Evolutionary conservation across 371 early-diverging fungal genomes (phyloP).

Genomic region (Gilbertella persicaria): DNA sequence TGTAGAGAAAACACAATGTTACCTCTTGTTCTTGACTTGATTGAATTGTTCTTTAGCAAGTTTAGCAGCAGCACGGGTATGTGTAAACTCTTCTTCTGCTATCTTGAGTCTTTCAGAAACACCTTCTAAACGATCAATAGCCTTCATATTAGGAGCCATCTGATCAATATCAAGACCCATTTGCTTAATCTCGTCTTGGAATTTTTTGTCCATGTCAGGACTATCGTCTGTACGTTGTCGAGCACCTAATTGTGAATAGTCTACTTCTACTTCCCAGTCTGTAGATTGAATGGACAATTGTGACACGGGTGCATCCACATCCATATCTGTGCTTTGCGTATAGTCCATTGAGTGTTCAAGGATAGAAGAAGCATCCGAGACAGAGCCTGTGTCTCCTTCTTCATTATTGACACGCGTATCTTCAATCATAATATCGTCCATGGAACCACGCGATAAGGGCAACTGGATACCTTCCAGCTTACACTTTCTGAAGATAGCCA

Average conservation of each 20-base stretch:
- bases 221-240: constrained; percentile 53
- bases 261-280: constrained; percentile 59
- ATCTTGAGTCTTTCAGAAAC: constrained; percentile 77
- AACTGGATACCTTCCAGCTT: constrained; percentile 91
- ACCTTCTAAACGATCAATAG: constrained; percentile 81
- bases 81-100: constrained; percentile 82
- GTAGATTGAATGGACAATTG: constrained; percentile 39
- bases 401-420: constrained; percentile 30
- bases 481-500: constrained; percentile 82
- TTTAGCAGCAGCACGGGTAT: constrained; percentile 77
- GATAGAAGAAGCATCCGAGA: not conserved
- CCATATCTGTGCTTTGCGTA: constrained; percentile 42
- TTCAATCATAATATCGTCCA: constrained; percentile 76
- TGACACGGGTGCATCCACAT: constrained; percentile 53
- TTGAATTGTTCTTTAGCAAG: constrained; percentile 80
- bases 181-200: constrained; percentile 67
- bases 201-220: constrained; percentile 64
- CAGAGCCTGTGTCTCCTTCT: constrained; percentile 4
- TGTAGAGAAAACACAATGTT: constrained; percentile 1
- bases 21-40: constrained; percentile 82
- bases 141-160: constrained; percentile 89
- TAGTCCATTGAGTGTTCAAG: not conserved
- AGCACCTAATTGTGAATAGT: constrained; percentile 58
- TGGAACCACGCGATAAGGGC: constrained; percentile 68
- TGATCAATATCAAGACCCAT: constrained; percentile 77